Percentiles rank a stretch among this genome's conserved stretches.
Conservation (phyloP, 768 basidiomycete genomes). For the Terana coerulea region DNA sequence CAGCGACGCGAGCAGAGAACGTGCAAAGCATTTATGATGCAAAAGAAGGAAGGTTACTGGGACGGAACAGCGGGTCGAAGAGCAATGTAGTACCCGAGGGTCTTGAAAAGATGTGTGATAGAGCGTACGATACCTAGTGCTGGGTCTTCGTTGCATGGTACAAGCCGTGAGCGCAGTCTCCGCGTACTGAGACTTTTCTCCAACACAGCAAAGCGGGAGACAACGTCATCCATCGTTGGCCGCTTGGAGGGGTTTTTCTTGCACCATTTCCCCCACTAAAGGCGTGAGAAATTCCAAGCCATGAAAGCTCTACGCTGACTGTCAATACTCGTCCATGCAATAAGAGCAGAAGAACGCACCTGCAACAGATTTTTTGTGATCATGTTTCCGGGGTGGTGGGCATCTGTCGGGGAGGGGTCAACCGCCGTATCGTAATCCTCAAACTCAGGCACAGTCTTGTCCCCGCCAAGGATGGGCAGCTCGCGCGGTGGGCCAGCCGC, state of each 20-base stretch:
- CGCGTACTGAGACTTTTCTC: conserved; percentile 15
- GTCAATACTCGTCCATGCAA: too few relatives aligned
- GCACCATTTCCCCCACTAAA: conserved; percentile 30
- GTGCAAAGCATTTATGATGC: too few relatives aligned
- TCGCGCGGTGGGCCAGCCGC: conserved; percentile 23
- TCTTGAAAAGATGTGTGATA: too few relatives aligned
- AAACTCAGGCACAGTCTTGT: conserved; percentile 36
- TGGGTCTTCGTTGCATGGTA: background rate
- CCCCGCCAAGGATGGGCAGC: conserved; percentile 34
- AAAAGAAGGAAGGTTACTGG: too few relatives aligned
- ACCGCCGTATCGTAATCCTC: conserved; percentile 8
- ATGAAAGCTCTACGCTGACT: conserved; percentile 13
- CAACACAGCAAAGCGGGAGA: conserved; percentile 25
- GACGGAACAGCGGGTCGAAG: too few relatives aligned
- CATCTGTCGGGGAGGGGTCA: conserved; percentile 33
- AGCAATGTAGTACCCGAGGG: too few relatives aligned
- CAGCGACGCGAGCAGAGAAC: too few relatives aligned
- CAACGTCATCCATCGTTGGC: conserved; percentile 29
- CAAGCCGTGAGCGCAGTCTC: conserved; percentile 30
- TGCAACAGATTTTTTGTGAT: conserved; percentile 25
- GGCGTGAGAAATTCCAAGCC: conserved; percentile 30
- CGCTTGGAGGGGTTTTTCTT: conserved; percentile 29
- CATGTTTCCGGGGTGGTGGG: conserved; percentile 32
- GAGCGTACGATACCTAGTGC: too few relatives aligned
- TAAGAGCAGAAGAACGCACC: conserved; percentile 16